phyloP scores from a whole-genome alignment of 2,329 filamentous ascomycete species.

The Colletotrichum melonis region DNA sequence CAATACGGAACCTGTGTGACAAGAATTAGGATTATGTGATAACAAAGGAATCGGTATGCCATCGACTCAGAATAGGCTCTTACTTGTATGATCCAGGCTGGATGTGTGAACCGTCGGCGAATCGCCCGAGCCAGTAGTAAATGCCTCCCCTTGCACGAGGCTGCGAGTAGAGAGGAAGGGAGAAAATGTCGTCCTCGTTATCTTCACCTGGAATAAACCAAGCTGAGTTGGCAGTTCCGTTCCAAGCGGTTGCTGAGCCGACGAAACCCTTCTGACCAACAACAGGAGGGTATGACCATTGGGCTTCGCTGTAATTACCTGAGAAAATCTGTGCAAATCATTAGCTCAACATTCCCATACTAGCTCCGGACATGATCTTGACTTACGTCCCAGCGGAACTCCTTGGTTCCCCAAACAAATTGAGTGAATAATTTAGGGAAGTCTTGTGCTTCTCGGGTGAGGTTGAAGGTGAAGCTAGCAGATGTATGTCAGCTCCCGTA shows the following conservation, averaged over 20 bases:
- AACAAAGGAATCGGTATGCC: too few relatives aligned
- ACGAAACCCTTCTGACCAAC: slow-evolving; percentile 52
- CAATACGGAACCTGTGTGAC: slow-evolving; percentile 37
- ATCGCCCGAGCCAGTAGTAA: slow-evolving; percentile 10
- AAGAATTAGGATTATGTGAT: background rate
- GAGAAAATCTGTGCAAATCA: slow-evolving; percentile 46
- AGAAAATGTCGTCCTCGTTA: slow-evolving; percentile 15
- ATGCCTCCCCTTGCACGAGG: background rate
- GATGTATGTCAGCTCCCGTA: background rate
- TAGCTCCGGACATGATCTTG: background rate
- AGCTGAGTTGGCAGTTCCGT: background rate
- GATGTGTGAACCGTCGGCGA: slow-evolving; percentile 12
- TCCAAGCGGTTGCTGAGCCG: slow-evolving; percentile 52
- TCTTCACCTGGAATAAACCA: background rate
- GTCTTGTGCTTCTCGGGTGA: slow-evolving; percentile 22
- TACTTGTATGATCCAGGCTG: slow-evolving; percentile 12
- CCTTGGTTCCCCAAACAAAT: slow-evolving; percentile 11
- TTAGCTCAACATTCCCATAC: background rate
- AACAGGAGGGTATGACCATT: slow-evolving; percentile 55
- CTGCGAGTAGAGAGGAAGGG: background rate
- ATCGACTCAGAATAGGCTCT: background rate
- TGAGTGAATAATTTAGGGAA: slow-evolving; percentile 26
- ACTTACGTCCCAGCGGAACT: slow-evolving; percentile 41
- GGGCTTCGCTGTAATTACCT: slow-evolving; percentile 47
- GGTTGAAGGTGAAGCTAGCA: slow-evolving; percentile 30